Evolutionary conservation across 192 early-diverging fungal genomes (phyloP).

Genomic region (Umbelopsis isabellina): DNA sequence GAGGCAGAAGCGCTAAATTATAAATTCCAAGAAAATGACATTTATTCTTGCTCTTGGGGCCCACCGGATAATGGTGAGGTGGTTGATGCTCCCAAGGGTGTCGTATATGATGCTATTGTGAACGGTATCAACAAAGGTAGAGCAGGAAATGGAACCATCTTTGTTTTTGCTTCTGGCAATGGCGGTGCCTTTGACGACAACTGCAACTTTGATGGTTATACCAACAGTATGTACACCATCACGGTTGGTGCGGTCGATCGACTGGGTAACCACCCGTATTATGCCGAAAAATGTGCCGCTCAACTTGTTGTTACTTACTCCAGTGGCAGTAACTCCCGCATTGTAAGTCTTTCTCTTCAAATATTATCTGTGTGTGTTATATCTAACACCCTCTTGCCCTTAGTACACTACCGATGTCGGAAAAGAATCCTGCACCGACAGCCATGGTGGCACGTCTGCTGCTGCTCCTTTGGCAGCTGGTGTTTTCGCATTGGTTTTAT

Average conservation of each 20-base stretch:
- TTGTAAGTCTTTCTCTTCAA: constrained; percentile 54
- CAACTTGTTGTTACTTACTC: constrained; percentile 89
- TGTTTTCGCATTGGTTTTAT: constrained; percentile 84
- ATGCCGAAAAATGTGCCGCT: constrained; percentile 88
- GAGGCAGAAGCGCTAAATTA: constrained; percentile 92
- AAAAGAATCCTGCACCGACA: constrained; percentile 65
- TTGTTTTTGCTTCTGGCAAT: constrained; percentile 94
- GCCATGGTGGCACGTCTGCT: constrained; percentile 93
- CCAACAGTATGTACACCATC: constrained; percentile 95
- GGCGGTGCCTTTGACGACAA: constrained; percentile 83
- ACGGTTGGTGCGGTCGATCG: constrained; percentile 89
- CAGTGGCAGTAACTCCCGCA: constrained; percentile 73
- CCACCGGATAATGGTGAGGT: constrained; percentile 86
- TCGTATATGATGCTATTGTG: constrained; percentile 82
- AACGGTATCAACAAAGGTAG: constrained; percentile 89
- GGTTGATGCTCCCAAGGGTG: constrained; percentile 80
- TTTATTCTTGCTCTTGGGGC: constrained; percentile 97
- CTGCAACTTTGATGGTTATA: constrained; percentile 97
- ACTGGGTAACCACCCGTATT: constrained; percentile 74
- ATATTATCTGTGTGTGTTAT: not conserved
- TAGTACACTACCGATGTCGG: constrained; percentile 90
- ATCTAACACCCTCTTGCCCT: not conserved
- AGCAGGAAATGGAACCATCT: constrained; percentile 83
- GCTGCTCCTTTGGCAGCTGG: constrained; percentile 94
- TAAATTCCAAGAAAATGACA: constrained; percentile 84